Base-by-base conservation (phyloP, 768 basidiomycete genomes). In the Tylopilus balloui region DNA sequence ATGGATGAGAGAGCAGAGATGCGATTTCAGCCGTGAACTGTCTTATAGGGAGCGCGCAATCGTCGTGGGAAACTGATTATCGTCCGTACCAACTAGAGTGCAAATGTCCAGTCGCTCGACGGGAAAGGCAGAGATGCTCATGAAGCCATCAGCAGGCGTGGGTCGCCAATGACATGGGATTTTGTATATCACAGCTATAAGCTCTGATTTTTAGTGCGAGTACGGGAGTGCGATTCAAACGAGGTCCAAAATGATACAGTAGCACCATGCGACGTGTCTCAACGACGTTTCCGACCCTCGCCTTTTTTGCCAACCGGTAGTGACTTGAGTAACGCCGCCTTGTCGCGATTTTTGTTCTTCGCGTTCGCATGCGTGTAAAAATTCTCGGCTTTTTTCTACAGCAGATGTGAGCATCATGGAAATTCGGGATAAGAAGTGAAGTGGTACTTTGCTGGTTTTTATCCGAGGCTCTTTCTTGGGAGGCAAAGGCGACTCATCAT, bases 361-460 rank as follows among this genome's bases (percentile, higher is more conserved):
- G 92, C 88, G 54, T 92, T 92, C 5, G 86, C 79, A 34, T 65
- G 77, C 3, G 84, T 80, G 72, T 90, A 96, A 73, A 92, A 97
- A 72, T 98, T 97, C 48, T 78, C 75, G 10, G 89, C 81, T 70
- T 89, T 92, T 73, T 83, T 86, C 92, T 91, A 61, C 24, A 32
- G 25, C n/a, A 19, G 17, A 28, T 53, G 46, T 60, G 24, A 65
- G 48, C 12, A 13, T 37, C 35, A 50, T 24, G 24, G 17, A 38
- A 36, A 50, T 0, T 19, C 15, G 12, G 28, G 13, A 48, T 25
- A 32, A 50, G 8, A 48, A 37, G 32, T 2, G 7, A 34, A 25
- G 17, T 53, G 53, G 35, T 64, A 85, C 88, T 74, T 99, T 99
- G 76, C 84, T 92, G 1, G 96, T 98, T 59, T 80, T 95, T 90